Evolutionary conservation across 2,329 filamentous ascomycete species (phyloP), one percentile per base, ranked within the genome.

Genomic region (Colletotrichum salicis): DNA sequence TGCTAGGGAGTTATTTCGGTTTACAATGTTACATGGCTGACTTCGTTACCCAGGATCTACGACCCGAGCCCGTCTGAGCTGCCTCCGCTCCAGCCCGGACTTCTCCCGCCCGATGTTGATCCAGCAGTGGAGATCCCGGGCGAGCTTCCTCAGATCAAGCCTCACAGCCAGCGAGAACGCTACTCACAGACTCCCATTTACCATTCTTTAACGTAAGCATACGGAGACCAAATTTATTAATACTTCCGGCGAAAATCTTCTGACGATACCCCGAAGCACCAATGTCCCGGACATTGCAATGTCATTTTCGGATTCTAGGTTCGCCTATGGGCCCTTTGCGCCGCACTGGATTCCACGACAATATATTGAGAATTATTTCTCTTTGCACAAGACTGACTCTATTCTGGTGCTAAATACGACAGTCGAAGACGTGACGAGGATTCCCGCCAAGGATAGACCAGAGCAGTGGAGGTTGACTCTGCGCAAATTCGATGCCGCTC

Each of bases 211-310:
- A 89, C 87, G 86, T 87, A 74, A 79, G 84, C 72, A 12, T 12
- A 11, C 27, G 27, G 27, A 4, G 4, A 35, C 11, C 33, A 12
- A 3, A 35, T 35, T 10, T 35, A 24, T 6, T 0, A 0, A 3
- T 3, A 3, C 11, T 35, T 27, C 4, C 13, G 33, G n/a, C 29
- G 8, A 4, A 35, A 10, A 2, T 1, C 4, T 10, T n/a, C 41
- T 61, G 19, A 56, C 58, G 27, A 37, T 54, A 29, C 1, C 4
- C 7, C 8, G 15, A 48, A 83, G 87, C 1, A 90, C 88, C 1
- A 90, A 90, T 60, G 87, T 90, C 0, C 88, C 88, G 0, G 84
- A 86, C 51, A 85, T 89, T 41, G 87, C 86, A 27, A 89, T 89
- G 87, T 84, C 81, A 5, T 88, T 89, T 73, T 89, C 87, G 0